Conservation (phyloP, 2,329 filamentous ascomycete genomes). For the Ceratocystis lukuohia region DNA sequence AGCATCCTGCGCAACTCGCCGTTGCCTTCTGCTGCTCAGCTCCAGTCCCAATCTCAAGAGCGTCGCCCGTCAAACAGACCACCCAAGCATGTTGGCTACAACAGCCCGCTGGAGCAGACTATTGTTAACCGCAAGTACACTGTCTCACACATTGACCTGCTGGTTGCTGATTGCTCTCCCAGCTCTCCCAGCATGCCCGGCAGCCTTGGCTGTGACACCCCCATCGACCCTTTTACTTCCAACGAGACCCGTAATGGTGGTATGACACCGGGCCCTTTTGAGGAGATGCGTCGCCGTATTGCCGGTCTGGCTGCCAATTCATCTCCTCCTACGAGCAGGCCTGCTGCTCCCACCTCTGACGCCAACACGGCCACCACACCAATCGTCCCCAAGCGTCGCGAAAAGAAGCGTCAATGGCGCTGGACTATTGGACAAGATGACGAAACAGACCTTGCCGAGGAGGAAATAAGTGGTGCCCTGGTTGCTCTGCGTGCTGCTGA, state of each 20-base stretch:
- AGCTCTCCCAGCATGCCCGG: slow-evolving; percentile 23
- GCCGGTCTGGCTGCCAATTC: slow-evolving; percentile 33
- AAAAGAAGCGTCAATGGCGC: slow-evolving; percentile 51
- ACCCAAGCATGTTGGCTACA: slow-evolving; percentile 43
- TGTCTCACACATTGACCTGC: slow-evolving; percentile 49
- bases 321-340: slow-evolving; percentile 35
- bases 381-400: slow-evolving; percentile 31
- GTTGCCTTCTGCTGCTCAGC: slow-evolving; percentile 37
- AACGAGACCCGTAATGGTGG: slow-evolving; percentile 47
- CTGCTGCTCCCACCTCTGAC: slow-evolving; percentile 20
- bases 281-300: slow-evolving; percentile 48
- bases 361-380: slow-evolving; percentile 6
- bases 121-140: slow-evolving; percentile 50
- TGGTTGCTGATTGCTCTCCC: slow-evolving; percentile 38
- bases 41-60: slow-evolving; percentile 40
- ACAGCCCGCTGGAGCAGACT: slow-evolving; percentile 48
- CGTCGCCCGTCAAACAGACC: slow-evolving; percentile 41
- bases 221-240: slow-evolving; percentile 38
- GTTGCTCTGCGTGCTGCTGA: slow-evolving; percentile 30
- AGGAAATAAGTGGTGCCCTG: slow-evolving; percentile 32
- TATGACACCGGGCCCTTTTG: slow-evolving; percentile 48
- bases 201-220: slow-evolving; percentile 24
- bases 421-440: slow-evolving; percentile 50
- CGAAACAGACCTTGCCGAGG: slow-evolving; percentile 23
- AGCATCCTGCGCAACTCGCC: slow-evolving; percentile 56